Evolutionary conservation across 176 grass and related monocot species (phyloP).

Genomic region (Saccharum spontaneum): DNA sequence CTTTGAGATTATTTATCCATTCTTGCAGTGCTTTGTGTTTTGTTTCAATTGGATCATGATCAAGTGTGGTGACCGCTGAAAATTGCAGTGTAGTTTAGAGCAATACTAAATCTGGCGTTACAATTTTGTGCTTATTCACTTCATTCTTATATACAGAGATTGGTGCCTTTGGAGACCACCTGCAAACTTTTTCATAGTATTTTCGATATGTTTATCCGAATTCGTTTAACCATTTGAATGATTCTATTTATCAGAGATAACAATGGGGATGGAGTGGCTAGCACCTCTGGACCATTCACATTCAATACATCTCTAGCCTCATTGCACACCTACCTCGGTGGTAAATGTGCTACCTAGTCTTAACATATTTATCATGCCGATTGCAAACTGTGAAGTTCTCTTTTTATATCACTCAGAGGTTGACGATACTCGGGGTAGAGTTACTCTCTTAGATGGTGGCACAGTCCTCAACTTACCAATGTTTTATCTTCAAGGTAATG

Average conservation of each 20-base stretch:
- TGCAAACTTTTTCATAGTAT: background rate
- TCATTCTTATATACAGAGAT: background rate
- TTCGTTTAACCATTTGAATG: background rate
- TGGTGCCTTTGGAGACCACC: background rate
- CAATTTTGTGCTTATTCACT: background rate
- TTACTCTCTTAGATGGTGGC: slow-evolving; percentile 68
- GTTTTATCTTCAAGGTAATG: slow-evolving; percentile 78
- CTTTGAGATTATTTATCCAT: background rate
- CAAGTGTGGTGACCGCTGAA: background rate
- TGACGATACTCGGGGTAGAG: slow-evolving; percentile 71
- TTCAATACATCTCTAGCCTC: slow-evolving; percentile 70
- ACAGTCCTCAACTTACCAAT: slow-evolving; percentile 69
- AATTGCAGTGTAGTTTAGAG: slow-evolving; percentile 10
- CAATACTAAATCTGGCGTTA: background rate
- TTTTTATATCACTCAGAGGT: slow-evolving; percentile 61
- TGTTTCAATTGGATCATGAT: background rate
- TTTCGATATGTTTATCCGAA: background rate
- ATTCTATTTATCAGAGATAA: slow-evolving; percentile 38
- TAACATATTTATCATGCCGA: background rate
- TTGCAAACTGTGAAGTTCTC: slow-evolving; percentile 31
- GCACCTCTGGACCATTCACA: slow-evolving; percentile 46
- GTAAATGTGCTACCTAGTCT: slow-evolving; percentile 41
- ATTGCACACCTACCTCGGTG: slow-evolving; percentile 87
- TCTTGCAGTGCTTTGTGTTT: background rate
- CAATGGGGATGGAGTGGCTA: slow-evolving; percentile 40